These are phyloP conservation scores for Penicillium decumbens DNA, from an alignment of 2,329 filamentous ascomycete genomes.

Conservation along the genomic window DNA sequence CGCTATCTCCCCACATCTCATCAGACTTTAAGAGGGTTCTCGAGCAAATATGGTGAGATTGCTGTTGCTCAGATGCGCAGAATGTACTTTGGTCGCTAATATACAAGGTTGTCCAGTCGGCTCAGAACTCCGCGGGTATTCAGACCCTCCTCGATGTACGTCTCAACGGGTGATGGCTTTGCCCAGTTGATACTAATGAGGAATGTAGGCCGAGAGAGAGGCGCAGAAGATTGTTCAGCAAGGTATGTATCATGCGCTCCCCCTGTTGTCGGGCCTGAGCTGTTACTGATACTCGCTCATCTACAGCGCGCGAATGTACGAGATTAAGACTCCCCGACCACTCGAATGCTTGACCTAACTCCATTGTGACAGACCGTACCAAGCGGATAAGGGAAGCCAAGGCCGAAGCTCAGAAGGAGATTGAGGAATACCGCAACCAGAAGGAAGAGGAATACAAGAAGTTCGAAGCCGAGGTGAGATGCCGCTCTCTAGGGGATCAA, in stretches of 20 bases:
- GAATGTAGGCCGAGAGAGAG: constrained; percentile 80
- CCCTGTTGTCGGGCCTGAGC: background rate
- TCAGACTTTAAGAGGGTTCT: constrained; percentile 8
- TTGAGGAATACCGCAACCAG: constrained; percentile 80
- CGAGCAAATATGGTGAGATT: constrained; percentile 28
- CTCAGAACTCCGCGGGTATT: constrained; percentile 97
- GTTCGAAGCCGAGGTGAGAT: constrained; percentile 72
- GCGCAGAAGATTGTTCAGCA: constrained; percentile 99
- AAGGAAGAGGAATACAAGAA: constrained; percentile 95
- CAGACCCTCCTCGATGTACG: constrained; percentile 97
- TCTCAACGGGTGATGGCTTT: constrained; percentile 9
- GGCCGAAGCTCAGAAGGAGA: constrained; percentile 95
- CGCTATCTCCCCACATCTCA: constrained; percentile 7
- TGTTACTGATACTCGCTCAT: constrained; percentile 24
- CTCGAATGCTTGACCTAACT: constrained; percentile 11
- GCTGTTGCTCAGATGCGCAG: too few species aligned
- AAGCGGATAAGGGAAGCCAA: constrained; percentile 96
- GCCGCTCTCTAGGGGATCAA: background rate
- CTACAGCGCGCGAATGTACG: constrained; percentile 78
- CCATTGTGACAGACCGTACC: constrained; percentile 64
- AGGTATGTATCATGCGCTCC: constrained; percentile 52
- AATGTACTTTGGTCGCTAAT: constrained; percentile 1
- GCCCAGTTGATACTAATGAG: constrained; percentile 13
- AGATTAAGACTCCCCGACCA: constrained; percentile 6
- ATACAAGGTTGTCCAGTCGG: constrained; percentile 59